Percentiles rank a stretch among this genome's conserved stretches.
phyloP scores from a whole-genome alignment of 2,329 filamentous ascomycete species.

The Aspergillus terreus region DNA sequence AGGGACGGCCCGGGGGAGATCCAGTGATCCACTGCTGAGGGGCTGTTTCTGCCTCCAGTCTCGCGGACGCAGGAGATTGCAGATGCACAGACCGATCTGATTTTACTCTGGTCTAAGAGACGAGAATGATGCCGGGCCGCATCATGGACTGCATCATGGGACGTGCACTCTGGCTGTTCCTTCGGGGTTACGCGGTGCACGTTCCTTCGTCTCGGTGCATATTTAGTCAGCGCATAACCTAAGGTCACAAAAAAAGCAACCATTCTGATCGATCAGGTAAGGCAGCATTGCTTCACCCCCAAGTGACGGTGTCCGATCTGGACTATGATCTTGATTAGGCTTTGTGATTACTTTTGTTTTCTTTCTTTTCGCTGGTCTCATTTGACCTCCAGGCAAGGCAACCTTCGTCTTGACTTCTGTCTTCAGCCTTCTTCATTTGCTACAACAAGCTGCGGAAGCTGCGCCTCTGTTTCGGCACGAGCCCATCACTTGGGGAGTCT shows the following conservation, averaged over 20 bases:
- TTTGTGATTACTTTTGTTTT: not conserved
- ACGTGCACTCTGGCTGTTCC: not conserved
- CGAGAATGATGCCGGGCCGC: not conserved
- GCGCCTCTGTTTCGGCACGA: not conserved
- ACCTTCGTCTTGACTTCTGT: no score
- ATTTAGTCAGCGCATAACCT: not conserved
- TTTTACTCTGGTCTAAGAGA: conserved; percentile 6
- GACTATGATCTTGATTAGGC: not conserved
- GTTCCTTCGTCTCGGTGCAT: not conserved
- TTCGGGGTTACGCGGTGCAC: not conserved
- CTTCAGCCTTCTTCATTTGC: no score
- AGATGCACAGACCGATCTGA: conserved; percentile 18
- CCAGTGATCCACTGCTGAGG: conserved; percentile 17
- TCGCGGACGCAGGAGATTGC: conserved; percentile 18
- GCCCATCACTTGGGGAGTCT: not conserved
- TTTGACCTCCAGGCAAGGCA: not conserved
- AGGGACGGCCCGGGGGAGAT: conserved; percentile 23
- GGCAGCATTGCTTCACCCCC: conserved; percentile 13
- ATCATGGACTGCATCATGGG: not conserved
- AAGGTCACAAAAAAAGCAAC: not conserved
- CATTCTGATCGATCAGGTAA: conserved; percentile 5
- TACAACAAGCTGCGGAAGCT: not conserved
- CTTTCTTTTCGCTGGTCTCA: not conserved
- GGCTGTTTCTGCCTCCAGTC: conserved; percentile 9
- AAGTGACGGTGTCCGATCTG: not conserved